A percentile compares a stretch with the other conserved stretches of the same genome.
Conservation (phyloP, 2,329 filamentous ascomycete species). For the Aspergillus ruber region DNA sequence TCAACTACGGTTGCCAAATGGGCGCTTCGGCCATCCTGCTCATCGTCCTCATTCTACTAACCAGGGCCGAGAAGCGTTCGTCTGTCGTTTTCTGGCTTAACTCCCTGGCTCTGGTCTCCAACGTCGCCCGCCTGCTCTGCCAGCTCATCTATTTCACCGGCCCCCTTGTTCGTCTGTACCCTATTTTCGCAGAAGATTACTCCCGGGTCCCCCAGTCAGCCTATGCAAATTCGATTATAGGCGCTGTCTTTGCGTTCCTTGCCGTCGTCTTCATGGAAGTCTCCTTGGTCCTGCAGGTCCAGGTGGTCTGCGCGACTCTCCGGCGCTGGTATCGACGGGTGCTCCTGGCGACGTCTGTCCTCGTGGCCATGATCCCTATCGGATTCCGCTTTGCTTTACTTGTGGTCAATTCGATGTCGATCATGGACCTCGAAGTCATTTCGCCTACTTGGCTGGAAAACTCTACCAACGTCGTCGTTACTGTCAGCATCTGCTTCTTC, state of each 20-base stretch:
- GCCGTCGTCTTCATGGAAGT: constrained; percentile 51
- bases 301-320: constrained; percentile 54
- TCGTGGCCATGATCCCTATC: constrained; percentile 47
- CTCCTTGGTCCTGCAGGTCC: constrained; percentile 58
- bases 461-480: constrained; percentile 46
- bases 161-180: constrained; percentile 56
- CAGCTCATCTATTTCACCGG: constrained; percentile 53
- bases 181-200: constrained; percentile 51
- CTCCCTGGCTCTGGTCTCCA: constrained; percentile 52
- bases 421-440: constrained; percentile 28
- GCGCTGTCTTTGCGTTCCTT: constrained; percentile 46
- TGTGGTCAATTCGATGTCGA: constrained; percentile 42
- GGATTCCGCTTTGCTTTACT: constrained; percentile 49
- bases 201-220: constrained; percentile 41
- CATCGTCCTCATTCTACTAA: constrained; percentile 60
- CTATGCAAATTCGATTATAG: constrained; percentile 43
- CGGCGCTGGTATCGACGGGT: constrained; percentile 35
- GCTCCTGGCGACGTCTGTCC: constrained; percentile 43
- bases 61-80: constrained; percentile 57
- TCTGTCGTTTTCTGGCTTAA: constrained; percentile 63
- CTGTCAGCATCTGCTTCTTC: constrained; percentile 56
- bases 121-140: constrained; percentile 48
- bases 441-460: constrained; percentile 36
- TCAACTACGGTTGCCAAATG: constrained; percentile 65
- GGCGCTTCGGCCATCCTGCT: constrained; percentile 63